A percentile compares a stretch with the other conserved stretches of the same genome.
These are phyloP conservation scores for Allodekkera sacchari DNA, from an alignment of 805 yeast species.

Conservation along the genomic window DNA sequence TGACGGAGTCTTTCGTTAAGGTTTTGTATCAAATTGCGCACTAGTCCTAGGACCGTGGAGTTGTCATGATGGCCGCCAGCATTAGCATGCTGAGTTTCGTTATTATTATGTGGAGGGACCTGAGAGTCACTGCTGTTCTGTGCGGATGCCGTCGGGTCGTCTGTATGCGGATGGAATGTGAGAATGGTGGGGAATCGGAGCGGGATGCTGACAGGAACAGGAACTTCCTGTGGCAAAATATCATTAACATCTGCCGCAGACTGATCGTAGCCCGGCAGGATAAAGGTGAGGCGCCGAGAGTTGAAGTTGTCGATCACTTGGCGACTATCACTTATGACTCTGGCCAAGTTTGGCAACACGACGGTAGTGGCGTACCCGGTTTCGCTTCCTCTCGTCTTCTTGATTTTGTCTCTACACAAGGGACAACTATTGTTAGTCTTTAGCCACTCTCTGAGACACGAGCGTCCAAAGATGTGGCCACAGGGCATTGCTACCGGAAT, in stretches of 20 bases:
- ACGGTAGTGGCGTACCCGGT: constrained; percentile 22
- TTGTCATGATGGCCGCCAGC: constrained; percentile 6
- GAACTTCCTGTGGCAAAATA: constrained; percentile 6
- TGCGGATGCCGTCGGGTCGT: constrained; percentile 1
- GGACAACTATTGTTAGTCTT: constrained; percentile 73
- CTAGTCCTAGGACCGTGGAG: constrained; percentile 15
- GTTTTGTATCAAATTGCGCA: constrained; percentile 16
- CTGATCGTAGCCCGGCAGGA: constrained; percentile 22
- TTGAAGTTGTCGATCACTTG: constrained; percentile 22
- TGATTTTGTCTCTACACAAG: constrained; percentile 60
- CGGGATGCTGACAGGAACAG: constrained; percentile 7
- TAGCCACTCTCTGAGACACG: constrained; percentile 84
- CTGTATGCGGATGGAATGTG: constrained; percentile 1
- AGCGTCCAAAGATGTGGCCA: constrained; percentile 76
- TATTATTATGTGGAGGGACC: no score
- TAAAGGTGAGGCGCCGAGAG: constrained; percentile 22
- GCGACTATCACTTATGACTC: constrained; percentile 24
- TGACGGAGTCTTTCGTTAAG: constrained; percentile 17
- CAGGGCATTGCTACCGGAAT: constrained; percentile 73
- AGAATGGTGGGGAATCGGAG: constrained; percentile 3
- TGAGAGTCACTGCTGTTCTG: constrained; percentile 1
- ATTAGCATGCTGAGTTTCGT: constrained; percentile 1
- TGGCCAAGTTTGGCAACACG: constrained; percentile 28
- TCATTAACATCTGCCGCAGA: no score
- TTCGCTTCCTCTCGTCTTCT: constrained; percentile 19